A percentile compares a stretch with the other conserved stretches of the same genome.
Conservation (phyloP, 768 basidiomycete genomes). For the Piloderma croceum region DNA sequence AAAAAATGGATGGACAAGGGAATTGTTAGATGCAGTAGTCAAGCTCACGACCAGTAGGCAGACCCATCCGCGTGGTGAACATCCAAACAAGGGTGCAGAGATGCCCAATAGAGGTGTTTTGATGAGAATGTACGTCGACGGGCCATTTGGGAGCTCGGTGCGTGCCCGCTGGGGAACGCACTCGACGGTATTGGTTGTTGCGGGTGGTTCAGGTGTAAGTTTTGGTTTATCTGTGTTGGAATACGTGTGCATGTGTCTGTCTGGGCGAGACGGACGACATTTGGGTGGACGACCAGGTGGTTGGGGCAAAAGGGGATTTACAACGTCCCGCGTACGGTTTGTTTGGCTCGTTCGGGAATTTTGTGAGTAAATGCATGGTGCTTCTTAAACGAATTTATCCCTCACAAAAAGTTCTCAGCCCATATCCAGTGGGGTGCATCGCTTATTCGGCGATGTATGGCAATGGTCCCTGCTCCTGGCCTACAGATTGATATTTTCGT, state of each 20-base stretch:
- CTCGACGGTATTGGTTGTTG: slow-evolving; percentile 56
- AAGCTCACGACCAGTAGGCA: slow-evolving; percentile 26
- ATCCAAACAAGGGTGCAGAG: slow-evolving; percentile 20
- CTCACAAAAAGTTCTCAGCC: slow-evolving; percentile 31
- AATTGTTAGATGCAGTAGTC: slow-evolving; percentile 5
- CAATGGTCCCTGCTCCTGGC: slow-evolving; percentile 40
- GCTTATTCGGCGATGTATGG: slow-evolving; percentile 55
- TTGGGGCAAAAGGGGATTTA: slow-evolving; percentile 34
- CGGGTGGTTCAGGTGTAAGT: slow-evolving; percentile 72
- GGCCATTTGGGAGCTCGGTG: slow-evolving; percentile 62
- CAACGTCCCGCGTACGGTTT: slow-evolving; percentile 56
- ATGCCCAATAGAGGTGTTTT: slow-evolving; percentile 45
- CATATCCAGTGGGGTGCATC: slow-evolving; percentile 76
- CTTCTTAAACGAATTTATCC: not conserved
- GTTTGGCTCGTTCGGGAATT: slow-evolving; percentile 77
- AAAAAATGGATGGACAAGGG: slow-evolving; percentile 59
- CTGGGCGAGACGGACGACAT: slow-evolving; percentile 45
- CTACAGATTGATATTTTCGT: slow-evolving; percentile 73
- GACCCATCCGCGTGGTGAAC: slow-evolving; percentile 24
- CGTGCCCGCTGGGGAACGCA: slow-evolving; percentile 55
- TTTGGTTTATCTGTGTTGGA: slow-evolving; percentile 65
- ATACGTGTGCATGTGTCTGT: slow-evolving; percentile 53
- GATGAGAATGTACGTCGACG: slow-evolving; percentile 54
- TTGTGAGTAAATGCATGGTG: slow-evolving; percentile 38
- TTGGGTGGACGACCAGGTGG: slow-evolving; percentile 44